A percentile compares a stretch with the other conserved stretches of the same genome.
These are phyloP conservation scores for Haberlea rhodopensis DNA, from an alignment of 257 asterid species.

Conservation along the genomic window DNA sequence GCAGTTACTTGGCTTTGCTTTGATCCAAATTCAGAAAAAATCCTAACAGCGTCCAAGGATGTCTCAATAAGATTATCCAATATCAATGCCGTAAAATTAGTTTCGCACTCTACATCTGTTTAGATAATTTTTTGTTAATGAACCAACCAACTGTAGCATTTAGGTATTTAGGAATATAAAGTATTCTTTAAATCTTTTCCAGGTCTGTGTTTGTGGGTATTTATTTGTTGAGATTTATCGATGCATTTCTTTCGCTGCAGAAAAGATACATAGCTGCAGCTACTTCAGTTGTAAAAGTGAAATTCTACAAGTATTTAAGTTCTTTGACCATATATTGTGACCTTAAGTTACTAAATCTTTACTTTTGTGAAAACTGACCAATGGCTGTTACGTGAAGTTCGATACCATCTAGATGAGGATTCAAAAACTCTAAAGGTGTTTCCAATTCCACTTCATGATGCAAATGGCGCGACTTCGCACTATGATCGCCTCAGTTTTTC, in stretches of 20 bases:
- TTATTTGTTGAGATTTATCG: not conserved
- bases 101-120: not conserved
- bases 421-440: not conserved
- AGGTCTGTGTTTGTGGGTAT: not conserved
- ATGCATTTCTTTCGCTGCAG: not conserved
- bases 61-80: conserved; percentile 91
- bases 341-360: not conserved
- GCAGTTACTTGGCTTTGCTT: conserved; percentile 99
- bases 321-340: not conserved
- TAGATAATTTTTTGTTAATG: too few relatives aligned
- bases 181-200: not conserved
- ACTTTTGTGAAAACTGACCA: not conserved
- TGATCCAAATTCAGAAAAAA: conserved; percentile 77
- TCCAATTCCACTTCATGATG: conserved; percentile 55
- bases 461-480: conserved; percentile 66
- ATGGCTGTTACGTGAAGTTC: not conserved
- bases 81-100: conserved; percentile 68
- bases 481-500: conserved; percentile 85
- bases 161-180: not conserved
- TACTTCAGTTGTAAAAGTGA: not conserved
- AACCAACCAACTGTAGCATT: not conserved
- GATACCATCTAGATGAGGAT: not conserved
- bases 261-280: not conserved
- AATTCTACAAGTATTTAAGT: not conserved
- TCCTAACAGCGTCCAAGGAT: conserved; percentile 94